These are phyloP conservation scores for Acanthamoeba rhysodes DNA, from an alignment of 208 protist genomes.

Conservation along the genomic window DNA sequence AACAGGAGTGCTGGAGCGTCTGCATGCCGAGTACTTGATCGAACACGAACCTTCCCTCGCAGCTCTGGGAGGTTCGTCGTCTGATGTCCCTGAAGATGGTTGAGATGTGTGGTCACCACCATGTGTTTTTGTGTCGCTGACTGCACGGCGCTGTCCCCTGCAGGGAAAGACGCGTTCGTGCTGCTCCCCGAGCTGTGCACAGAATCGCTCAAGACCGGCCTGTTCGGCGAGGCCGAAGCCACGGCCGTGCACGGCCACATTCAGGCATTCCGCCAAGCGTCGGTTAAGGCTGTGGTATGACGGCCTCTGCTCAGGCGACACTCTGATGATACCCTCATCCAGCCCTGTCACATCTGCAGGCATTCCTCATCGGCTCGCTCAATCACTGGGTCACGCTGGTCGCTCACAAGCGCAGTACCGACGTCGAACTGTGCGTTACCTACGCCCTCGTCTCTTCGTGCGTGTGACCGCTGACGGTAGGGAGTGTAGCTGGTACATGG, in stretches of 20 bases:
- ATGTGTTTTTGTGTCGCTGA: too few species aligned
- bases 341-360: not conserved
- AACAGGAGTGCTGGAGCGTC: not conserved
- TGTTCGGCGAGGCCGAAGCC: constrained; percentile 22
- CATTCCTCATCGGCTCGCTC: constrained; percentile 25
- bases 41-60: not conserved
- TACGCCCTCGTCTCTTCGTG: too few species aligned
- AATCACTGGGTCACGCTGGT: constrained; percentile 21
- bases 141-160: too few species aligned
- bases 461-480: not conserved
- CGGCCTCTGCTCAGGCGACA: not conserved
- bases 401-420: not conserved
- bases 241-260: not conserved
- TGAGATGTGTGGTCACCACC: too few species aligned
- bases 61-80: not conserved
- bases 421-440: not conserved
- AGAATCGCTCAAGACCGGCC: not conserved
- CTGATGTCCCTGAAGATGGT: not conserved
- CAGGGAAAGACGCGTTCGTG: not conserved
- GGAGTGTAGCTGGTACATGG: not conserved
- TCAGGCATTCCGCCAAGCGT: not conserved
- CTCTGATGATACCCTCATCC: not conserved
- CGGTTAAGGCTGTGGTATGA: not conserved
- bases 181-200: constrained; percentile 24
- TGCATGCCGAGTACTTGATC: constrained; percentile 9